Conservation (phyloP, 2,329 filamentous ascomycete species). For the Phoma herbarum region DNA sequence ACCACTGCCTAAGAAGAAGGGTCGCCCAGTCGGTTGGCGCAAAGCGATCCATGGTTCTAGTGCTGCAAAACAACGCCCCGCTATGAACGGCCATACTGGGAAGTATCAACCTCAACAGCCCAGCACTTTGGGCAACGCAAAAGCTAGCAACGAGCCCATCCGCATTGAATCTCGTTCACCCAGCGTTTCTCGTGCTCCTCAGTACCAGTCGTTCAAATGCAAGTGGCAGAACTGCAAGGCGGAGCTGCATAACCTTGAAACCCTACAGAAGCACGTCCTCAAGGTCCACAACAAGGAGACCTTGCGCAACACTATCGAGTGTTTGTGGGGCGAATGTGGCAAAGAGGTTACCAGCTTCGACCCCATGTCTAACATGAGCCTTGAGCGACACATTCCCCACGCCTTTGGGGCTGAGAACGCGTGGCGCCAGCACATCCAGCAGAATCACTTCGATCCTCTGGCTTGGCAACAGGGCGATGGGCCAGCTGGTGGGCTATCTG, state of each 20-base stretch:
- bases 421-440: conserved; percentile 63
- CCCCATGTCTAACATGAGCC: conserved; percentile 31
- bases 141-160: conserved; percentile 29
- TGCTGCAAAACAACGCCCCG: conserved; percentile 35
- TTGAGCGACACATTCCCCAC: conserved; percentile 33
- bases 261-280: conserved; percentile 65
- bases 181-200: conserved; percentile 40
- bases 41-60: conserved; percentile 57
- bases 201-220: conserved; percentile 63
- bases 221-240: conserved; percentile 65
- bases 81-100: conserved; percentile 30
- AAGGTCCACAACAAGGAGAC: conserved; percentile 61
- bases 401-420: conserved; percentile 52
- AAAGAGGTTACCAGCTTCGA: conserved; percentile 37
- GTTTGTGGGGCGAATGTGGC: conserved; percentile 58
- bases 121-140: conserved; percentile 40
- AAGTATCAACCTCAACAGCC: conserved; percentile 32
- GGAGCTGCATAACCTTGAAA: conserved; percentile 69
- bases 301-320: conserved; percentile 51
- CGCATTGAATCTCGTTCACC: conserved; percentile 44
- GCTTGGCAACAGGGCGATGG: conserved; percentile 70
- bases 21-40: conserved; percentile 60
- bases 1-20: conserved; percentile 55
- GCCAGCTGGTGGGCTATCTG: conserved; percentile 62
- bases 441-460: conserved; percentile 61